phyloP scores from a whole-genome alignment of 2,329 filamentous ascomycete species.

The Cryphonectria naterciae region DNA sequence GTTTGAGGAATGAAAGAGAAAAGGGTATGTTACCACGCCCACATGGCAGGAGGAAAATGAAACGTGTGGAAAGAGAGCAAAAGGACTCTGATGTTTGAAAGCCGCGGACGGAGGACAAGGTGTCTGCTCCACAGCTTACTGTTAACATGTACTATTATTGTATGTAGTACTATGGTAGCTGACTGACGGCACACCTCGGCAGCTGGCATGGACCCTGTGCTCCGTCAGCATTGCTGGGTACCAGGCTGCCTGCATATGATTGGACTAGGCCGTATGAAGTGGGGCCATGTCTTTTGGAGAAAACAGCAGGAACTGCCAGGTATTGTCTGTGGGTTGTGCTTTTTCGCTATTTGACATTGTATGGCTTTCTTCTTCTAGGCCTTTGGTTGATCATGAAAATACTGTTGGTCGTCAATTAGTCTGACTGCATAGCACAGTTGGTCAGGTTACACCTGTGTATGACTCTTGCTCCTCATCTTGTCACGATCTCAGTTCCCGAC shows the following conservation, averaged over 20 bases:
- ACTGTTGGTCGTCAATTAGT: background rate
- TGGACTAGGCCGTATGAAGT: background rate
- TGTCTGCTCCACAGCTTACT: slow-evolving; percentile 26
- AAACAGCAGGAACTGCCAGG: background rate
- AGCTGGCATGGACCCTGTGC: slow-evolving; percentile 15
- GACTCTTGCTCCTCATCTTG: background rate
- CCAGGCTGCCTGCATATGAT: background rate
- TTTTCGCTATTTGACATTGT: no score
- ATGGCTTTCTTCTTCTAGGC: background rate
- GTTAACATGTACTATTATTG: background rate
- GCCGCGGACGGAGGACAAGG: slow-evolving; percentile 26
- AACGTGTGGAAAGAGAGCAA: slow-evolving; percentile 8
- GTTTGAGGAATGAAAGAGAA: slow-evolving; percentile 17
- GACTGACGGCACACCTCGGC: slow-evolving; percentile 8
- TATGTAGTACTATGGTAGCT: background rate
- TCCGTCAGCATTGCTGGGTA: background rate
- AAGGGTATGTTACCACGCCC: slow-evolving; percentile 17
- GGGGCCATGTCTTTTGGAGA: background rate
- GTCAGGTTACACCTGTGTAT: background rate
- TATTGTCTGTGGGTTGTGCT: background rate
- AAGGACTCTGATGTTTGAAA: slow-evolving; percentile 10
- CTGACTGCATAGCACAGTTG: background rate
- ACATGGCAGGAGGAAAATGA: slow-evolving; percentile 16
- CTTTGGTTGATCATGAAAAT: background rate
- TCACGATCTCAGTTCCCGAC: background rate